Base-by-base conservation (phyloP, 148 eudicot genomes). In the Rhododendron simsii region DNA sequence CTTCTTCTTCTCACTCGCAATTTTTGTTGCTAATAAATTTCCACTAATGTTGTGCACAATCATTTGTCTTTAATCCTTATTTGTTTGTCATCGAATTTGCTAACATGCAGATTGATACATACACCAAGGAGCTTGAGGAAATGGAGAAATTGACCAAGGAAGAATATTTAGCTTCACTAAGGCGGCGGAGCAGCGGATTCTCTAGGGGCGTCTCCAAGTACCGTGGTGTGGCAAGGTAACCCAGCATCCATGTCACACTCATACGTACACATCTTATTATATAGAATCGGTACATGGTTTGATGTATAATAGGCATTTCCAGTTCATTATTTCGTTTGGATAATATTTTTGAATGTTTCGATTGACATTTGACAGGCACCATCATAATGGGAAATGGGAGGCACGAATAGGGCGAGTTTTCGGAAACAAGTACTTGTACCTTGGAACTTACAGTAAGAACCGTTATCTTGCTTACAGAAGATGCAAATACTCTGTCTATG, bases 171-270 rank as follows among this genome's bases (percentile, higher is more conserved):
- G 98, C 99, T 10, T 91, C 98, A 1, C 87, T 98, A 44, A 83
- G 98, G 86, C 88, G 99, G 33, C 88, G 87, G 84, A 98, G 99
- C 86, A 94, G 93, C 61, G 99, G 99, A 67, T 98, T 98, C 86
- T 93, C 99, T 0, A 90, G 98, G 85, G 99, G 99, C 7, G 98
- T 93, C 45, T 98, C 99, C 0, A 94, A 98, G 87, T 98, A 95
- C 86, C 95, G 99, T 5, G 99, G 99, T 2, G 98, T 98, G 18
- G 98, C 98, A 57, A 94, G 96, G 99, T 81, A 81, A 50, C 39
- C 82, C 44, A 6, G 41, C 59, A 48, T 21, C 12, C 26, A 2
- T 76, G 39, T 21, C 78, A 77, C 47, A 3, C 47, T 47, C 16
- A 73, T 3, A 77, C 4, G 23, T 21, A 77, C 13, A 39, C n/a